A percentile compares a stretch with the other conserved stretches of the same genome.
phyloP scores from a whole-genome alignment of 495 filamentous ascomycete genomes.

The Aspergillus cristatus region DNA sequence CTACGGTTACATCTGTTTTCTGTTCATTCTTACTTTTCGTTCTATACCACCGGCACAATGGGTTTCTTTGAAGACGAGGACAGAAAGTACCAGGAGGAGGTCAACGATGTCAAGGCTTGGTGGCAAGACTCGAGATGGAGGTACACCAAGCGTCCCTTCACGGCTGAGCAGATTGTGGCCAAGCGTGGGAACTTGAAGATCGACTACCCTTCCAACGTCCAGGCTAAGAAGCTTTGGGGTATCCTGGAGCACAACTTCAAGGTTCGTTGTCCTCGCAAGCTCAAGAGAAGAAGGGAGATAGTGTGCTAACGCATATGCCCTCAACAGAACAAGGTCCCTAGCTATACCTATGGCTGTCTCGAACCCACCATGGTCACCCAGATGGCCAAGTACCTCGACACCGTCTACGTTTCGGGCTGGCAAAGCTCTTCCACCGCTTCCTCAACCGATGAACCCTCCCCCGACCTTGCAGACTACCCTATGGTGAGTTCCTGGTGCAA shows the following conservation, averaged over 20 bases:
- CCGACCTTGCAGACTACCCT: conserved; percentile 96
- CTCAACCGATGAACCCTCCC: conserved; percentile 86
- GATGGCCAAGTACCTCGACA: conserved; percentile 98
- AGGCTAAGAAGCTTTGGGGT: conserved; percentile 90
- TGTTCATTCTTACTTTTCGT: conserved; percentile 6
- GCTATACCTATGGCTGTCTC: conserved; percentile 92
- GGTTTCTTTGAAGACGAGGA: conserved; percentile 63
- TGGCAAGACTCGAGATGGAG: conserved; percentile 90
- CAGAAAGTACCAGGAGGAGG: conserved; percentile 66
- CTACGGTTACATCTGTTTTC: conserved; percentile 1
- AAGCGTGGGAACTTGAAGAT: conserved; percentile 91
- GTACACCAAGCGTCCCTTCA: conserved; percentile 86
- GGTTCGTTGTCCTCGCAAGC: conserved; percentile 33
- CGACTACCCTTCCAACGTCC: conserved; percentile 78
- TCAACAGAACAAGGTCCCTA: conserved; percentile 65
- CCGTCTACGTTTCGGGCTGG: conserved; percentile 98
- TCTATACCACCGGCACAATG: conserved; percentile 26
- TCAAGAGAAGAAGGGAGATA: neutral
- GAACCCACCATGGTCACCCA: conserved; percentile 98
- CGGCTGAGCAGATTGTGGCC: conserved; percentile 90
- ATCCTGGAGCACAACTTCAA: conserved; percentile 79
- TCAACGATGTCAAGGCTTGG: conserved; percentile 83
- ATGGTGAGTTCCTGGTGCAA: conserved; percentile 52
- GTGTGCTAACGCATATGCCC: neutral
- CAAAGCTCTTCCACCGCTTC: conserved; percentile 96